Percentiles rank a stretch among this genome's conserved stretches.
These are phyloP conservation scores for Nannochloropsis salina DNA, from an alignment of 108 stramenopile species.

Conservation along the genomic window DNA sequence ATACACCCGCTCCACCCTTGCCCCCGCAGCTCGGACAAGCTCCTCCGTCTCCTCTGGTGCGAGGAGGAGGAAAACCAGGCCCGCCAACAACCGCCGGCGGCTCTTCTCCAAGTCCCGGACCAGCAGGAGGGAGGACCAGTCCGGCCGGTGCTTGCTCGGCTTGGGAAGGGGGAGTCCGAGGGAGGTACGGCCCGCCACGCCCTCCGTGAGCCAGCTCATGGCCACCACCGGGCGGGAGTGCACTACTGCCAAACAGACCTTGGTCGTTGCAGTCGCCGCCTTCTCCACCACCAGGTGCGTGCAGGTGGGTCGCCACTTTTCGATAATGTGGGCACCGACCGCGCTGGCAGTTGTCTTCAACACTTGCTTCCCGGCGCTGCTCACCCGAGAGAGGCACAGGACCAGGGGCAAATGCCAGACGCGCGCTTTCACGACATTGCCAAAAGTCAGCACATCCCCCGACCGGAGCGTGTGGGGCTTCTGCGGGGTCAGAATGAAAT, in stretches of 20 bases:
- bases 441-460: neutral
- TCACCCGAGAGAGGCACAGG: neutral
- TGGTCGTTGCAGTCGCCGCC: neutral
- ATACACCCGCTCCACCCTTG: neutral
- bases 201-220: neutral
- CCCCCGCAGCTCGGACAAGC: neutral
- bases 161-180: neutral
- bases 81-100: neutral
- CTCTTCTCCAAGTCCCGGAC: neutral
- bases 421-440: neutral
- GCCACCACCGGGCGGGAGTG: neutral
- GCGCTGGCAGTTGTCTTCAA: neutral
- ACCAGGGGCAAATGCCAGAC: slow-evolving; percentile 7
- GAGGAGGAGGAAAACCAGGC: neutral
- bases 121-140: neutral
- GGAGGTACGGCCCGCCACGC: neutral
- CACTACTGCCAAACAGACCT: neutral
- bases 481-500: neutral
- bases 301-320: neutral
- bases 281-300: neutral
- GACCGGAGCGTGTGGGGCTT: neutral
- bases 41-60: neutral
- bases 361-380: neutral
- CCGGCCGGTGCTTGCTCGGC: neutral
- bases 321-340: neutral